phyloP scores from a whole-genome alignment of 2,329 filamentous ascomycete species.

The Neofusicoccum kwambonambiense region DNA sequence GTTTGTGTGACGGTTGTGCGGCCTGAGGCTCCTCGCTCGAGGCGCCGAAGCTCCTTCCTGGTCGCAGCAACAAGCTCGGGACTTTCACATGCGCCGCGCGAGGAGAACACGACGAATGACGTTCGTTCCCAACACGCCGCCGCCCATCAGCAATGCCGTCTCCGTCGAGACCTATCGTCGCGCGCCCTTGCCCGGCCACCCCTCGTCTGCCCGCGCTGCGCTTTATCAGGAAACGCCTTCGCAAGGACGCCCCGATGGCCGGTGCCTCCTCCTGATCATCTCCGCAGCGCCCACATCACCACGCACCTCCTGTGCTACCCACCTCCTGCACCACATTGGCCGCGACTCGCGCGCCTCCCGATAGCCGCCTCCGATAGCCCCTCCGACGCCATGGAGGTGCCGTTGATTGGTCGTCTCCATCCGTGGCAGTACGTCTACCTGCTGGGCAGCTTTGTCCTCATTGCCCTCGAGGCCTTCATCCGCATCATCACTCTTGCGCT shows the following conservation, averaged over 20 bases:
- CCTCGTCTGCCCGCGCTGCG: not conserved
- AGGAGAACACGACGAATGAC: not conserved
- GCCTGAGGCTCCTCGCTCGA: too few species aligned
- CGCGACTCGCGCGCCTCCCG: not conserved
- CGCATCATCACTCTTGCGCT: constrained; percentile 84
- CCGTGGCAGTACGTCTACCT: constrained; percentile 82
- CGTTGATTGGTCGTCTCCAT: constrained; percentile 61
- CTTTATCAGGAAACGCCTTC: constrained; percentile 3
- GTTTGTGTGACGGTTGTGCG: not conserved
- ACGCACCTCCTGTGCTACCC: constrained; percentile 9
- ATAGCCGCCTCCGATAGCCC: not conserved
- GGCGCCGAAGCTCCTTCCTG: not conserved
- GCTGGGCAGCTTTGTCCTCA: constrained; percentile 76
- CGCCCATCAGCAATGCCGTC: constrained; percentile 3
- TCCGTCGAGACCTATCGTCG: not conserved
- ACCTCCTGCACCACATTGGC: constrained; percentile 5
- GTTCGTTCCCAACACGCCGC: constrained; percentile 5
- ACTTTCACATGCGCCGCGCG: not conserved
- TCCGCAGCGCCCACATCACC: not conserved
- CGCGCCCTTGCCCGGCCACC: not conserved
- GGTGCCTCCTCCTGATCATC: constrained; percentile 14
- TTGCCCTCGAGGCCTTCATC: constrained; percentile 78
- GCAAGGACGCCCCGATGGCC: constrained; percentile 8
- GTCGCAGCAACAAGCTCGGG: not conserved
- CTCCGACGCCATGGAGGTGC: constrained; percentile 51